Conservation (phyloP, 2,329 filamentous ascomycete species). For the Byssothecium circinans region DNA sequence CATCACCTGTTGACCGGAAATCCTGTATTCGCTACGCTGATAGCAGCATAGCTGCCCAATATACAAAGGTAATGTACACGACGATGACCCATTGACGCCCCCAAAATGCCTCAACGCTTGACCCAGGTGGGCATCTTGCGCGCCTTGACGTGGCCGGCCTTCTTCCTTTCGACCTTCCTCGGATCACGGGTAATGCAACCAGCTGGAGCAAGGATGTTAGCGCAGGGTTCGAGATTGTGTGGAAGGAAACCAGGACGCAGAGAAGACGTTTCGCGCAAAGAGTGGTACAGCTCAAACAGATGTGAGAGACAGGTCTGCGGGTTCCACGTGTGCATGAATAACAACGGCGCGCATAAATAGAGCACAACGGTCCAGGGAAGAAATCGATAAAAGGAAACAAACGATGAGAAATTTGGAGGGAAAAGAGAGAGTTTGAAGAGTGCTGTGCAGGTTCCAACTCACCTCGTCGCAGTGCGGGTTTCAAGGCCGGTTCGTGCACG, state of each 20-base stretch:
- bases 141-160: conserved; percentile 92
- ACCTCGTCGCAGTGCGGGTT: conserved; percentile 86
- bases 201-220: conserved; percentile 63
- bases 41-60: conserved; percentile 13
- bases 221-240: conserved; percentile 17
- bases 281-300: conserved; percentile 9
- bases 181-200: conserved; percentile 90
- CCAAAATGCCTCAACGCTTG: conserved; percentile 62
- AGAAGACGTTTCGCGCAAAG: not conserved
- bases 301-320: conserved; percentile 5
- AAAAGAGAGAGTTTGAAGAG: conserved; percentile 5
- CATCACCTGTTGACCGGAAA: not conserved
- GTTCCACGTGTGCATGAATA: conserved; percentile 9
- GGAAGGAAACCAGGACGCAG: not conserved
- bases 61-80: conserved; percentile 29
- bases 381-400: too few species aligned
- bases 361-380: not conserved
- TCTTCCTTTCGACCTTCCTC: conserved; percentile 95
- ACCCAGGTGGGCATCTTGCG: conserved; percentile 99
- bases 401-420: conserved; percentile 1
- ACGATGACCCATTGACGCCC: conserved; percentile 12
- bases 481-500: conserved; percentile 89
- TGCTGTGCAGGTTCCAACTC: conserved; percentile 47
- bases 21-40: conserved; percentile 2
- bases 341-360: not conserved